Conservation (phyloP, 2,329 filamentous ascomycete species). For the Neofusicoccum ribis region DNA sequence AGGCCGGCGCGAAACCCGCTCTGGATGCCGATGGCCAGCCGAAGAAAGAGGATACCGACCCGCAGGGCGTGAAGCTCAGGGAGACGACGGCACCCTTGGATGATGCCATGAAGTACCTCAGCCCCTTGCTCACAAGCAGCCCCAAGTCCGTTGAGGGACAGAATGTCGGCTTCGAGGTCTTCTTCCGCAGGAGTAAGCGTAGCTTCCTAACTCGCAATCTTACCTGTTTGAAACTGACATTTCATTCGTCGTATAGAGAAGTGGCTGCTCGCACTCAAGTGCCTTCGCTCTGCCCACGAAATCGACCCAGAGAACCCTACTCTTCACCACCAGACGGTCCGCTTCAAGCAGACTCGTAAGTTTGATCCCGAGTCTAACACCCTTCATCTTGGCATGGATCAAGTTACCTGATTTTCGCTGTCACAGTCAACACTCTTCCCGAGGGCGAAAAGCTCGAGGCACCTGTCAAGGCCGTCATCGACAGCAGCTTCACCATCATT, state of each 20-base stretch:
- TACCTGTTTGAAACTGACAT: slow-evolving; percentile 16
- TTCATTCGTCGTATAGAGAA: slow-evolving; percentile 62
- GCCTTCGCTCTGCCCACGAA: slow-evolving; percentile 70
- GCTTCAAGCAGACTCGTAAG: slow-evolving; percentile 63
- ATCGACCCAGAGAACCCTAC: slow-evolving; percentile 69
- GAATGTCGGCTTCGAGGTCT: slow-evolving; percentile 85
- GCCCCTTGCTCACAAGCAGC: slow-evolving; percentile 77
- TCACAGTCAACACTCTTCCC: slow-evolving; percentile 44
- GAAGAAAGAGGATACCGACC: slow-evolving; percentile 91
- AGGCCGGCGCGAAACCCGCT: slow-evolving; percentile 52
- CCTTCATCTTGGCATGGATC: not conserved
- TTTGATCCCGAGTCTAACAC: not conserved
- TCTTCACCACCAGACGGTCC: slow-evolving; percentile 72
- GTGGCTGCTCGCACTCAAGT: slow-evolving; percentile 82
- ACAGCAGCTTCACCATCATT: slow-evolving; percentile 64
- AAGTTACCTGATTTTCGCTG: slow-evolving; percentile 41
- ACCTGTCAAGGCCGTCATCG: slow-evolving; percentile 69
- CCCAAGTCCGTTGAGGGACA: slow-evolving; percentile 81
- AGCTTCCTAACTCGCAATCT: not conserved
- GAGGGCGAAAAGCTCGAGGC: slow-evolving; percentile 50
- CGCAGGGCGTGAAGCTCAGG: slow-evolving; percentile 75
- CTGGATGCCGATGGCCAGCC: slow-evolving; percentile 62
- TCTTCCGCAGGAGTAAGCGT: slow-evolving; percentile 74
- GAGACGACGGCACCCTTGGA: slow-evolving; percentile 79
- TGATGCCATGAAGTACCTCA: slow-evolving; percentile 84